Conservation (phyloP, 306 rosid genomes). For the Ormosia semicastrata region DNA sequence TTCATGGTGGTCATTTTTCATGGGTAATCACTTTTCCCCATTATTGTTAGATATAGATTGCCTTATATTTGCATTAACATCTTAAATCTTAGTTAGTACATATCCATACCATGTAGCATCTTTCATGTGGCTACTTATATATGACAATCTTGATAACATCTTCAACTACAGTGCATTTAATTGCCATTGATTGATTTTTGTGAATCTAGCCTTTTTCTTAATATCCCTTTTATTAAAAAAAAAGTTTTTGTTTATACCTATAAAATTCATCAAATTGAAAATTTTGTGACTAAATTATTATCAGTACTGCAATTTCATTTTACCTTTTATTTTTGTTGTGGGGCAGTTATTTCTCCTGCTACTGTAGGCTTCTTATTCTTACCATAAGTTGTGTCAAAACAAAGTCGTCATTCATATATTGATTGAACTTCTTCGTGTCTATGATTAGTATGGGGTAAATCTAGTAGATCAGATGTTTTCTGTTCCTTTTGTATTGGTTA, state of each 20-base stretch:
- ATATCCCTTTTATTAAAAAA: background rate
- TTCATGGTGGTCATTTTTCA: constrained; percentile 93
- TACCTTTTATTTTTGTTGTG: background rate
- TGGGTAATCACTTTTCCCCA: constrained; percentile 58
- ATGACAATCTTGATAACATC: background rate
- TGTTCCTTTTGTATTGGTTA: constrained; percentile 6
- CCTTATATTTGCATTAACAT: background rate
- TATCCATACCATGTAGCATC: constrained; percentile 4
- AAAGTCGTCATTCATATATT: background rate
- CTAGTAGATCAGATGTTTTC: background rate
- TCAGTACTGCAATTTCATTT: background rate
- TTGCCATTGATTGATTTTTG: background rate
- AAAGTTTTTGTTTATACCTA: background rate
- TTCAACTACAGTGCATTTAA: background rate
- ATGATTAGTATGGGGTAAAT: background rate
- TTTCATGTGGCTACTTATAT: background rate
- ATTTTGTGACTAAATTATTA: background rate
- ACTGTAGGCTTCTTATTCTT: background rate
- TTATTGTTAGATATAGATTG: constrained; percentile 12
- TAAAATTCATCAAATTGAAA: background rate
- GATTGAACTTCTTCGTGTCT: background rate
- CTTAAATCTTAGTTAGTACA: background rate
- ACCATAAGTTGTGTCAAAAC: background rate
- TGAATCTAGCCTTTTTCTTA: background rate
- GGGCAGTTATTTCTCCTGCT: background rate